These are phyloP conservation scores for Termitomyces sp. DNA, from an alignment of 768 basidiomycete genomes.

Conservation along the genomic window DNA sequence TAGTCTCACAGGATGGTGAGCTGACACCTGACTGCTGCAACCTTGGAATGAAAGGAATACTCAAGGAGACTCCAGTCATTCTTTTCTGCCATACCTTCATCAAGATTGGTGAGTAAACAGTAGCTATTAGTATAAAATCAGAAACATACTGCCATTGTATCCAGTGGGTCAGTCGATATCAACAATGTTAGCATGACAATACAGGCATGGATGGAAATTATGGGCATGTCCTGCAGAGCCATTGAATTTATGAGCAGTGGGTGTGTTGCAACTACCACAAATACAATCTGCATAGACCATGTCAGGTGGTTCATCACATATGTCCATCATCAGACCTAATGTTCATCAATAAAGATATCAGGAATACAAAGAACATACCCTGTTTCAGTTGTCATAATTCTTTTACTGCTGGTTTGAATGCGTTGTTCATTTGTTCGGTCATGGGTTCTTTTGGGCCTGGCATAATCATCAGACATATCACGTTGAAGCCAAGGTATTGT, in stretches of 20 bases:
- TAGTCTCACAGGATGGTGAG: constrained; percentile 15
- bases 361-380: constrained; percentile 10
- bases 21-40: constrained; percentile 3
- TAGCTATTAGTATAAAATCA: no score
- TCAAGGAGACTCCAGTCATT: constrained; percentile 15
- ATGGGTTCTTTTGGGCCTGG: constrained; percentile 25
- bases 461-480: constrained; percentile 17
- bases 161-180: constrained; percentile 16
- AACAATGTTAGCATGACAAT: constrained; percentile 16
- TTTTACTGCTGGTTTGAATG: constrained; percentile 12
- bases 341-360: neutral
- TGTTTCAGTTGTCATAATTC: constrained; percentile 19
- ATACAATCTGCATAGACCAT: constrained; percentile 21
- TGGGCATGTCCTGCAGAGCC: constrained; percentile 22
- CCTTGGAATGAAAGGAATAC: constrained; percentile 9
- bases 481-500: constrained; percentile 19
- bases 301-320: constrained; percentile 12
- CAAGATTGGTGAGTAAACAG: no score
- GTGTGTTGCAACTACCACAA: constrained; percentile 25
- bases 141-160: constrained; percentile 8
- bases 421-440: constrained; percentile 21
- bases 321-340: constrained; percentile 23
- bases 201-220: constrained; percentile 24
- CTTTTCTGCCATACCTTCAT: neutral
- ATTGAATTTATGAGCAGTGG: constrained; percentile 21